Percentiles rank a stretch among this genome's conserved stretches.
Conservation (phyloP, 1,284 basidiomycete species). For the Trichosporon sp. region DNA sequence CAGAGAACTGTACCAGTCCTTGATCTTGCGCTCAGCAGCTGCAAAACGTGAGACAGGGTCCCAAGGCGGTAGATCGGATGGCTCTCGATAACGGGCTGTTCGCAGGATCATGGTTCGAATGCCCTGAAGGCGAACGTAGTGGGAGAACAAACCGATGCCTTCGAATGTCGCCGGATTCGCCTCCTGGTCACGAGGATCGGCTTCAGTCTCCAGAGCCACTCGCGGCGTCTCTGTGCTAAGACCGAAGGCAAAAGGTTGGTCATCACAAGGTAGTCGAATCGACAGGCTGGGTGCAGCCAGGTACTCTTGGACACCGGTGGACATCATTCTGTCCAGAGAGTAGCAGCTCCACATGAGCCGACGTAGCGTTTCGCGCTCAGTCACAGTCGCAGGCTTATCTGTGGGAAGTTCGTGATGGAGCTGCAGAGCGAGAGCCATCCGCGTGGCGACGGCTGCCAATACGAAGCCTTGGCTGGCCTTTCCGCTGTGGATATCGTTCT, state of each 20-base stretch:
- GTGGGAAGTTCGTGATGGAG: constrained; percentile 18
- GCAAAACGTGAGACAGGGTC: constrained; percentile 13
- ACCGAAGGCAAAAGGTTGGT: constrained; percentile 17
- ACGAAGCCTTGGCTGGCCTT: constrained; percentile 19
- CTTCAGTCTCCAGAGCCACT: constrained; percentile 10
- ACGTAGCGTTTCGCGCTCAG: constrained; percentile 23
- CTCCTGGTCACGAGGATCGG: not conserved
- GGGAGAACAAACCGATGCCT: constrained; percentile 20
- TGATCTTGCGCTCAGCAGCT: constrained; percentile 13
- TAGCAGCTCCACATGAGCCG: constrained; percentile 27
- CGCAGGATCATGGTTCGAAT: constrained; percentile 18
- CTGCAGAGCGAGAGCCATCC: constrained; percentile 18
- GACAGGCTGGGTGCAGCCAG: constrained; percentile 7
- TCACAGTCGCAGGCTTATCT: constrained; percentile 5
- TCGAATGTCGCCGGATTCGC: constrained; percentile 1
- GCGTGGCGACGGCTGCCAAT: constrained; percentile 16
- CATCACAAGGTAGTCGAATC: constrained; percentile 17
- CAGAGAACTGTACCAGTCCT: constrained; percentile 15
- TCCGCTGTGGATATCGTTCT: constrained; percentile 24
- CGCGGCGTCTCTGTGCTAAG: constrained; percentile 11
- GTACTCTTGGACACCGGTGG: constrained; percentile 22
- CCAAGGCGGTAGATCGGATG: constrained; percentile 18
- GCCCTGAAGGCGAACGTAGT: constrained; percentile 17
- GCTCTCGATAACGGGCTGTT: constrained; percentile 10
- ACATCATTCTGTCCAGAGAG: constrained; percentile 27